Conservation (phyloP, 2,329 filamentous ascomycete genomes). For the Monosporascus sp. region DNA sequence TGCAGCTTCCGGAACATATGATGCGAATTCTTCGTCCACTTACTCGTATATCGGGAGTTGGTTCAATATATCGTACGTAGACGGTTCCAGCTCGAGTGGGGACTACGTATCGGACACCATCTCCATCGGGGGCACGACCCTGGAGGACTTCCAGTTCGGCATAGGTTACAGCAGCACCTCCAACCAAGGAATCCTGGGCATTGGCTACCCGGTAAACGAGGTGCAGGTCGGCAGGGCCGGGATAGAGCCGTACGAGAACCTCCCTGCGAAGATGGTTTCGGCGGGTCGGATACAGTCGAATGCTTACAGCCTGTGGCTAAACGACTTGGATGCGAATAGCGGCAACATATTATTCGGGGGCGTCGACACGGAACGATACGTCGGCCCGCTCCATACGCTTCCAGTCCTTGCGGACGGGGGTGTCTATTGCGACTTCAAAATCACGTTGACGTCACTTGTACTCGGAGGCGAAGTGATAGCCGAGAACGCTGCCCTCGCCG, state of each 20-base stretch:
- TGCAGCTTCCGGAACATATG: conserved; percentile 59
- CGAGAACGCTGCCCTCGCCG: conserved; percentile 50
- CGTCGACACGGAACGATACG: conserved; percentile 61
- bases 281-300: conserved; percentile 58
- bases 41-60: conserved; percentile 67
- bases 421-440: conserved; percentile 57
- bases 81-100: conserved; percentile 70
- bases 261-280: conserved; percentile 60
- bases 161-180: conserved; percentile 61
- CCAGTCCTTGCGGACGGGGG: conserved; percentile 55
- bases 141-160: conserved; percentile 63
- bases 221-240: conserved; percentile 59
- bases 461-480: conserved; percentile 39
- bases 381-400: conserved; percentile 58
- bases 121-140: conserved; percentile 46
- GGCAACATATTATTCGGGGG: conserved; percentile 73
- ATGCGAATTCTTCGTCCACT: conserved; percentile 66
- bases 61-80: conserved; percentile 86
- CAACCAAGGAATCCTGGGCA: conserved; percentile 72
- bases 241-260: conserved; percentile 56
- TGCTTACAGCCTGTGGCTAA: conserved; percentile 71
- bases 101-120: conserved; percentile 78
- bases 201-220: conserved; percentile 79
- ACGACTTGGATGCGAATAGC: conserved; percentile 60
- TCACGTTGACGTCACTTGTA: conserved; percentile 59